phyloP scores from a whole-genome alignment of 148 eudicot species.

The Fagopyrum tataricum region DNA sequence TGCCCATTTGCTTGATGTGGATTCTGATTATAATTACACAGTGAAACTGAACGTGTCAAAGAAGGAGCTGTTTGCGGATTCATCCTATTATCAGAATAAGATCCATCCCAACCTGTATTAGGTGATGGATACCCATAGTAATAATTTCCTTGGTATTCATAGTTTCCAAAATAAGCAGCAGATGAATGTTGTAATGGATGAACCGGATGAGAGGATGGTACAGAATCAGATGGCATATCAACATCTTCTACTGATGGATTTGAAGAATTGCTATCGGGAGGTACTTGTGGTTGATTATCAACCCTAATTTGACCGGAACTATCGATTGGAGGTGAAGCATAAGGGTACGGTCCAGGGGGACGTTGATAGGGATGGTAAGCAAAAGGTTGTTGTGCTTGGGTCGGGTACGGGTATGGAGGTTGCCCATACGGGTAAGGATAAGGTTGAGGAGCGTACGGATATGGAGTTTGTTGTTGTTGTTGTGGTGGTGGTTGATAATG shows the following conservation, averaged over 20 bases:
- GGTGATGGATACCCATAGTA: neutral
- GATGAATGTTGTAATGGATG: neutral
- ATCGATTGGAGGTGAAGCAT: neutral
- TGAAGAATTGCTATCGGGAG: neutral
- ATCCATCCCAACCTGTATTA: neutral
- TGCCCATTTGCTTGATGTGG: conserved; percentile 14
- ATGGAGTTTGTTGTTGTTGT: neutral
- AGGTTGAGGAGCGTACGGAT: conserved; percentile 1
- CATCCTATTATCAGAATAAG: conserved; percentile 1
- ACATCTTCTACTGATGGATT: too few species aligned
- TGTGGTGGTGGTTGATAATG: conserved; percentile 8
- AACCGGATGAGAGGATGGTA: too few species aligned
- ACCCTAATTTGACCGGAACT: neutral
- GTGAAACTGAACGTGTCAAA: conserved; percentile 13
- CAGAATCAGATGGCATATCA: too few species aligned
- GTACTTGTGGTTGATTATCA: neutral
- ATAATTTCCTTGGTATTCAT: conserved; percentile 15
- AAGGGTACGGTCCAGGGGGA: neutral
- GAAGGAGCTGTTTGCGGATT: neutral
- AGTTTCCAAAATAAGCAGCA: neutral
- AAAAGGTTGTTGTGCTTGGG: neutral
- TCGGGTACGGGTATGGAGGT: conserved; percentile 10
- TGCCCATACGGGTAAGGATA: neutral
- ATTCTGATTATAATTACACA: neutral
- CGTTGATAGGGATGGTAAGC: conserved; percentile 2